Percentiles rank a stretch among this genome's conserved stretches.
These are phyloP conservation scores for Claviceps fusiformis DNA, from an alignment of 2,329 filamentous ascomycete species.

Conservation along the genomic window DNA sequence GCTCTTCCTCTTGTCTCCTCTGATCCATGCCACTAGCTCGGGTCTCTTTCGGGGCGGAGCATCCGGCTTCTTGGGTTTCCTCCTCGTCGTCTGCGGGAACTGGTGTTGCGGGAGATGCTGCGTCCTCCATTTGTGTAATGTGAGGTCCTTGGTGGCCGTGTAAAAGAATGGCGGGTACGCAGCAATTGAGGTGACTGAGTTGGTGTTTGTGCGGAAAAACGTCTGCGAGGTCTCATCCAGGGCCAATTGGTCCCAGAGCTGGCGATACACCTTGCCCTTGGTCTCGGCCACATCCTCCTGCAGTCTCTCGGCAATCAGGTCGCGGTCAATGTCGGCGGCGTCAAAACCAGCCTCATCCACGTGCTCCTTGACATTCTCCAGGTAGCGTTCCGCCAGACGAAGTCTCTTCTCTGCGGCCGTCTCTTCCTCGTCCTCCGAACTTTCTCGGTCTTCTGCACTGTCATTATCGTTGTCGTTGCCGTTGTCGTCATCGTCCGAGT, in stretches of 20 bases:
- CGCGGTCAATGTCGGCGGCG: slow-evolving; percentile 82
- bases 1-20: slow-evolving; percentile 45
- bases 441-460: slow-evolving; percentile 25
- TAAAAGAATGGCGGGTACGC: slow-evolving; percentile 70
- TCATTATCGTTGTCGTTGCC: slow-evolving; percentile 27
- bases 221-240: slow-evolving; percentile 54
- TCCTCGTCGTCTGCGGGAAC: slow-evolving; percentile 43
- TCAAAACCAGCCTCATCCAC: slow-evolving; percentile 77
- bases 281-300: slow-evolving; percentile 85
- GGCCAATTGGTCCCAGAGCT: slow-evolving; percentile 59
- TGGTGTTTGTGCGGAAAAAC: slow-evolving; percentile 66
- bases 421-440: slow-evolving; percentile 58
- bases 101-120: slow-evolving; percentile 50
- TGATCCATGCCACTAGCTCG: slow-evolving; percentile 47
- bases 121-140: slow-evolving; percentile 80
- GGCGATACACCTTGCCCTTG: slow-evolving; percentile 79
- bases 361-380: slow-evolving; percentile 77
- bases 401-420: slow-evolving; percentile 80
- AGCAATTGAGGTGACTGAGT: slow-evolving; percentile 66
- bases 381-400: slow-evolving; percentile 79
- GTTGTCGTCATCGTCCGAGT: slow-evolving; percentile 22
- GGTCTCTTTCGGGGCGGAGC: slow-evolving; percentile 49
- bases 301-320: slow-evolving; percentile 79
- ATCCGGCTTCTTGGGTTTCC: slow-evolving; percentile 43
- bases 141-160: slow-evolving; percentile 74